Evolutionary conservation across 2,329 filamentous ascomycete species (phyloP).

Genomic region (Trichoderma sp.): DNA sequence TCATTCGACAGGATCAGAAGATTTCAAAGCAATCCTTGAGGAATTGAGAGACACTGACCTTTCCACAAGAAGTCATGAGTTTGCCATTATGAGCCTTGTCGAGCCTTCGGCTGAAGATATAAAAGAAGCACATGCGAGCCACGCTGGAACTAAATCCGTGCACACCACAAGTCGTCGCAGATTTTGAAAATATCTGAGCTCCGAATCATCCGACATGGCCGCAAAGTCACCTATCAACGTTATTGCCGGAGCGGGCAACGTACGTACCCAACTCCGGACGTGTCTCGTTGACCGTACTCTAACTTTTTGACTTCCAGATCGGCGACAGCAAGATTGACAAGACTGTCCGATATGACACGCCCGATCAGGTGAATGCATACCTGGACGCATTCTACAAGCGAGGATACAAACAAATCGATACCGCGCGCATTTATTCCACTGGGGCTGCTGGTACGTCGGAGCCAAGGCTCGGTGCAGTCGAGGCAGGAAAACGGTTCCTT

Average conservation of each 20-base stretch:
- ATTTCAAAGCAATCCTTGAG: neutral
- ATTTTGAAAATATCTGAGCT: too few species aligned
- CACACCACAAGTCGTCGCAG: neutral
- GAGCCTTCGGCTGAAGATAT: neutral
- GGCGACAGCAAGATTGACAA: slow-evolving; percentile 33
- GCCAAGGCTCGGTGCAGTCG: slow-evolving; percentile 36
- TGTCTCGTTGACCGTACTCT: neutral
- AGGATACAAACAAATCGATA: slow-evolving; percentile 24
- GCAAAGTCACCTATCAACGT: slow-evolving; percentile 11
- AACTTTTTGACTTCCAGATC: slow-evolving; percentile 27
- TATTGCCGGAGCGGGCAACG: slow-evolving; percentile 23
- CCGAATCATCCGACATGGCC: neutral
- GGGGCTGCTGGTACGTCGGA: slow-evolving; percentile 37
- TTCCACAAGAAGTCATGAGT: neutral
- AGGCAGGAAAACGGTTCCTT: slow-evolving; percentile 36
- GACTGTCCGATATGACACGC: slow-evolving; percentile 34
- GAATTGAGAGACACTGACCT: neutral
- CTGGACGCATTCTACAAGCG: slow-evolving; percentile 21
- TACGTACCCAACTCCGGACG: neutral
- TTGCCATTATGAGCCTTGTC: neutral
- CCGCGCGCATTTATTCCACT: slow-evolving; percentile 18
- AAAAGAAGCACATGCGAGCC: neutral
- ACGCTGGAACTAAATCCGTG: neutral
- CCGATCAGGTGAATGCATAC: slow-evolving; percentile 35
- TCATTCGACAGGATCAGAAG: neutral